Evolutionary conservation across 2,329 filamentous ascomycete species (phyloP).

Genomic region (Exophiala spinifera): DNA sequence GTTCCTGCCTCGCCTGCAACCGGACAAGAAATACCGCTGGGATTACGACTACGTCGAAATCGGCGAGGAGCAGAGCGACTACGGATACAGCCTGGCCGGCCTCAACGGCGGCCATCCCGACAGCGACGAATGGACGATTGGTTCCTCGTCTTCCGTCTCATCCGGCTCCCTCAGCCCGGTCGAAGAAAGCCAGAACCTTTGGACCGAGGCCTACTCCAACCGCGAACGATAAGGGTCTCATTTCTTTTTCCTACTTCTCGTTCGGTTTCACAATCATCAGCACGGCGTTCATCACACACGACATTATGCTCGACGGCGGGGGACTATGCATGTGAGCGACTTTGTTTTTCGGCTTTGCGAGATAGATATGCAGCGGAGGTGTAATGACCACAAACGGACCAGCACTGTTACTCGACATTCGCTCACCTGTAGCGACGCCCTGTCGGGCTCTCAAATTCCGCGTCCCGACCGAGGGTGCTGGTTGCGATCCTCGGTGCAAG

Average conservation of each 20-base stretch:
- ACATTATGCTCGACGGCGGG: conserved; percentile 12
- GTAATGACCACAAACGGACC: neutral
- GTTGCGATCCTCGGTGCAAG: neutral
- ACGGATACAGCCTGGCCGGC: conserved; percentile 55
- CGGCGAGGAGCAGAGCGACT: conserved; percentile 59
- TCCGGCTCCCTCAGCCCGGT: conserved; percentile 62
- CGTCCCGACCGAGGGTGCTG: neutral
- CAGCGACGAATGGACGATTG: conserved; percentile 87
- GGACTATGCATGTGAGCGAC: conserved; percentile 22
- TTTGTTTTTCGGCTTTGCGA: conserved; percentile 12
- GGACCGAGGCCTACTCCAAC: conserved; percentile 26
- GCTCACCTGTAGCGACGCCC: conserved; percentile 4
- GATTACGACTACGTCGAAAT: conserved; percentile 92
- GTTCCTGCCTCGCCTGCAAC: conserved; percentile 77
- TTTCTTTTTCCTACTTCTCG: neutral
- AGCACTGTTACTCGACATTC: neutral
- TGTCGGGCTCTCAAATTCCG: neutral
- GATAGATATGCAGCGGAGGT: conserved; percentile 10
- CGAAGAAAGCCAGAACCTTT: conserved; percentile 54
- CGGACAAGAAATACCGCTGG: conserved; percentile 85
- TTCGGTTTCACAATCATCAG: conserved; percentile 7
- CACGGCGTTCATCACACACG: conserved; percentile 16
- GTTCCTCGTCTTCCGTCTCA: conserved; percentile 74
- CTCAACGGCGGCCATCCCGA: conserved; percentile 59
- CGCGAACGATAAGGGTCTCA: conserved; percentile 19